Evolutionary conservation across 306 rosid genomes (phyloP), one percentile per base, ranked within the genome.

Genomic region (Cucumis sativus): DNA sequence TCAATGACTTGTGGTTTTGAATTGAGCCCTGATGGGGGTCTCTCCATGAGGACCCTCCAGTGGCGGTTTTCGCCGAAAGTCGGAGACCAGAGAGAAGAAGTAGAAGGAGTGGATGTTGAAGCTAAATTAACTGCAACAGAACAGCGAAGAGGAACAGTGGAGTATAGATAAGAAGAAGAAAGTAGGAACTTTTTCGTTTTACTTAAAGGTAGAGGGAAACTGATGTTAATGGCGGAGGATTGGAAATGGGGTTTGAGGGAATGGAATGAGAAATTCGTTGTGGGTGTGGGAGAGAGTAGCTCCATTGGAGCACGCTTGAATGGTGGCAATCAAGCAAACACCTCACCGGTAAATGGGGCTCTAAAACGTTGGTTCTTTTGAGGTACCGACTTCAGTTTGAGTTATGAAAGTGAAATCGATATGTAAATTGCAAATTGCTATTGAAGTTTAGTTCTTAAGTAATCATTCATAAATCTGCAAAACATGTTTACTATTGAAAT

Each of bases 1-100:
- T 89, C 88, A 64, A 90, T 78, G 41, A 84, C 82, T 47, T 78
- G 83, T 74, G 79, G 62, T 79, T 84, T 92, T 69, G 96, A 86
- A 82, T 47, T 37, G 63, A 86, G 20, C 66, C 84, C 89, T 25
- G 47, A 77, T 4, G 90, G 85, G 64, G 96, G 96, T 37, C 76
- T 61, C 78, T 89, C 90, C 95, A 93, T 81, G 76, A 86, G 83
- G 49, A 91, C 95, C 83, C 85, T 81, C 96, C 96, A 93, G 13
- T 85, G 90, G 84, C 85, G 87, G 82, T 86, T 88, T 52, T 83
- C 57, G 70, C 78, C 43, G 68, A 82, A 12, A 69, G 57, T 30
- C 14, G 90, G 61, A 87, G 80, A 82, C 64, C 65, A 68, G 65
- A 78, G 82, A 75, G 79, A 79, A 72, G 85, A 71, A 73, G 60